Conservation (phyloP, 2,329 filamentous ascomycete genomes). For the Pleomassaria siparia region DNA sequence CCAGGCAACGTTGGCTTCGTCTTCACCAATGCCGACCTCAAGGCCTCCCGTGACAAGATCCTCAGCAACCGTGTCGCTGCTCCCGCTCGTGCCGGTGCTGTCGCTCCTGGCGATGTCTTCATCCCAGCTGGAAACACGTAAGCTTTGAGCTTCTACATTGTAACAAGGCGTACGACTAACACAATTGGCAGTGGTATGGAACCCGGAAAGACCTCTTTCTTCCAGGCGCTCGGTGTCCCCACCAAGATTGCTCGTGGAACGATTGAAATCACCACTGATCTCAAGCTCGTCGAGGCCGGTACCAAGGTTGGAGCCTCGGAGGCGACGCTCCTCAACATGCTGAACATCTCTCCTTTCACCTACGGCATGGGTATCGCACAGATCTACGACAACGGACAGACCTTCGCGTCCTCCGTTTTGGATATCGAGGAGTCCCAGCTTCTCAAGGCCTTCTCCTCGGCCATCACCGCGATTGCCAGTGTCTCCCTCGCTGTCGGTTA, state of each 20-base stretch:
- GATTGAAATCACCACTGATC: slow-evolving; percentile 98
- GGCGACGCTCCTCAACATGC: slow-evolving; percentile 98
- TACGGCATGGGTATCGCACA: slow-evolving; percentile 96
- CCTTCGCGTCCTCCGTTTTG: slow-evolving; percentile 80
- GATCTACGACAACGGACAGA: slow-evolving; percentile 97
- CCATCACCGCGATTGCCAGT: slow-evolving; percentile 83
- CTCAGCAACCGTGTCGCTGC: slow-evolving; percentile 96
- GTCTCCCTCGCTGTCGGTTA: slow-evolving; percentile 92
- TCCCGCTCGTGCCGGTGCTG: slow-evolving; percentile 94
- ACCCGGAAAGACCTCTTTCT: slow-evolving; percentile 99
- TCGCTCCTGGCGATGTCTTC: slow-evolving; percentile 92
- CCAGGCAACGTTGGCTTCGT: slow-evolving; percentile 90
- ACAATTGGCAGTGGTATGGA: slow-evolving; percentile 73
- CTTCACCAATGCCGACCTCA: slow-evolving; percentile 98
- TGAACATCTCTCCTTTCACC: slow-evolving; percentile 82
- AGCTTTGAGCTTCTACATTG: slow-evolving; percentile 11
- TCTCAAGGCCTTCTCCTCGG: slow-evolving; percentile 75
- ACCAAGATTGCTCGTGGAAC: slow-evolving; percentile 99
- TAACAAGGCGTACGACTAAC: slow-evolving; percentile 14
- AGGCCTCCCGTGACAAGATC: slow-evolving; percentile 90
- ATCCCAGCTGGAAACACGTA: slow-evolving; percentile 93
- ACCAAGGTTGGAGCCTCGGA: slow-evolving; percentile 97
- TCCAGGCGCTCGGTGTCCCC: slow-evolving; percentile 99
- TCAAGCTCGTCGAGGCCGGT: slow-evolving; percentile 94
- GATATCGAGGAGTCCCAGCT: slow-evolving; percentile 96